Percentiles rank a stretch among this genome's conserved stretches.
Evolutionary conservation across 495 filamentous ascomycete species (phyloP).

Genomic region (Margaritispora aquatica): DNA sequence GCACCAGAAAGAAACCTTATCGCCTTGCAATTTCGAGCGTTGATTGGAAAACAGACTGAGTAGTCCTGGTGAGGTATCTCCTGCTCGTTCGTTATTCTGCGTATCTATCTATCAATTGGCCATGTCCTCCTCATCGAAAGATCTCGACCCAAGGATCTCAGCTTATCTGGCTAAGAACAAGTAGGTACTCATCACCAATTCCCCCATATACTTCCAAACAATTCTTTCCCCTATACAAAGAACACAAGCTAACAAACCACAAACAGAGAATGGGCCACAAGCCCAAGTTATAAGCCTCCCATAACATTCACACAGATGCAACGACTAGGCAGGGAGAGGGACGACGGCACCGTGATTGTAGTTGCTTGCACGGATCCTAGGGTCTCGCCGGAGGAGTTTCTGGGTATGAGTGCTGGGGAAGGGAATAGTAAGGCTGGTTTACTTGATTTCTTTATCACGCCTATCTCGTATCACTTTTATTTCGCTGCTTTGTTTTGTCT

Average conservation of each 20-base stretch:
- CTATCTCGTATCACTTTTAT: neutral
- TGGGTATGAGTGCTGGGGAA: slow-evolving; percentile 11
- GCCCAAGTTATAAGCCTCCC: slow-evolving; percentile 8
- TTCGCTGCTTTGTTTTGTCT: neutral
- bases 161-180: slow-evolving; percentile 8
- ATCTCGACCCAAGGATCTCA: slow-evolving; percentile 8
- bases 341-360: slow-evolving; percentile 23
- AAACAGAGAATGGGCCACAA: slow-evolving; percentile 15
- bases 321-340: slow-evolving; percentile 17
- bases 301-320: slow-evolving; percentile 22
- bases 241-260: neutral
- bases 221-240: too few relatives aligned
- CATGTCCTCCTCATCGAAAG: too few relatives aligned
- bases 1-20: too few relatives aligned
- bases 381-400: slow-evolving; percentile 12
- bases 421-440: slow-evolving; percentile 8
- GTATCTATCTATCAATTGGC: neutral
- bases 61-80: too few relatives aligned
- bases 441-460: neutral
- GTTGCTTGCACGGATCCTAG: slow-evolving; percentile 22
- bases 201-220: neutral
- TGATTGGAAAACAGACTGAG: too few relatives aligned
- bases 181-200: neutral
- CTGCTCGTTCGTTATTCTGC: neutral
- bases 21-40: too few relatives aligned